Percentiles rank a stretch among this genome's conserved stretches.
Evolutionary conservation across 1,139 yeast species (phyloP).

Genomic region (Debaryomyces psychrophilus): DNA sequence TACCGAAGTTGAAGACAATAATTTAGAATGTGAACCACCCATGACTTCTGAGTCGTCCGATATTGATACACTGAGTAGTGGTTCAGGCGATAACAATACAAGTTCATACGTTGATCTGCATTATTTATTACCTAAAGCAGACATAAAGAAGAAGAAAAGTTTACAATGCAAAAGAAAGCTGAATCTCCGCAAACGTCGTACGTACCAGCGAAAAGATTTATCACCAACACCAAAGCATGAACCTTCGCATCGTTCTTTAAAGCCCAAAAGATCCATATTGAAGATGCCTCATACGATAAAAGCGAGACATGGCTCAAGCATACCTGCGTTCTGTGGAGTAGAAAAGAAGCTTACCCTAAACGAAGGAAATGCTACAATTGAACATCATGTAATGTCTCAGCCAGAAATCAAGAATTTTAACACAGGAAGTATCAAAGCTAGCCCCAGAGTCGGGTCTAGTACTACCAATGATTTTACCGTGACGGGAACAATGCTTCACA

Average conservation of each 20-base stretch:
- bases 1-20: constrained; percentile 26
- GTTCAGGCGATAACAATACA: constrained; percentile 19
- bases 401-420: not conserved
- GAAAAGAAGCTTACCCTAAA: not conserved
- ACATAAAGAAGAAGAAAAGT: constrained; percentile 18
- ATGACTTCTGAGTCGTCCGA: constrained; percentile 32
- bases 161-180: constrained; percentile 10
- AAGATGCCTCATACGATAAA: constrained; percentile 22
- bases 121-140: constrained; percentile 26
- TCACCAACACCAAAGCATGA: constrained; percentile 50
- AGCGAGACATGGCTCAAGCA: not conserved
- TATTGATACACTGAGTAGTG: constrained; percentile 25
- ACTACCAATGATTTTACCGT: constrained; percentile 1
- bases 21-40: constrained; percentile 16
- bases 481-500: constrained; percentile 1
- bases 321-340: not conserved
- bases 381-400: not conserved
- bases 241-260: constrained; percentile 47
- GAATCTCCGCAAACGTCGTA: constrained; percentile 6
- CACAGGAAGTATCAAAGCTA: not conserved
- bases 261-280: constrained; percentile 47
- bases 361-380: not conserved
- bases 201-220: constrained; percentile 14
- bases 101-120: constrained; percentile 28
- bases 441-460: not conserved